Evolutionary conservation across 2,329 filamentous ascomycete species (phyloP), one percentile per base, ranked within the genome.

Genomic region (Xylaria digitata): DNA sequence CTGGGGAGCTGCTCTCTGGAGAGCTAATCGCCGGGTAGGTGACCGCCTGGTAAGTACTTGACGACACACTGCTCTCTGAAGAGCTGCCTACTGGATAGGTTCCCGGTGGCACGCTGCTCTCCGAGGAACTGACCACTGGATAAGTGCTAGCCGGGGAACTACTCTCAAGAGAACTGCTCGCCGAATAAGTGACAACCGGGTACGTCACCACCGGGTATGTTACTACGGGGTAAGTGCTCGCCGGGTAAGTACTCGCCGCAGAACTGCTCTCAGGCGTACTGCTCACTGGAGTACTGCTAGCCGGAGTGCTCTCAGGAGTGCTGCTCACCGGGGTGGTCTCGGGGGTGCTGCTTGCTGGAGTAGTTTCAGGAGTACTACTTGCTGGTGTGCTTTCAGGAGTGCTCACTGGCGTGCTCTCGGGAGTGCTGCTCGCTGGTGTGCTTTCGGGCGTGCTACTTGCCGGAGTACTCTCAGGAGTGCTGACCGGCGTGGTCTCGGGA

Each of bases 81-180:
- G 8, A 50, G 7, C 48, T 52, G 9, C 26, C 13, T 9, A 3
- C 48, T 9, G 48, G 30, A 21, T 15, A 49, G 40, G 49, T 63
- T 55, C 58, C 67, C 40, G 48, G 15, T 2, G 48, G 48, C 30
- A 2, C 32, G 13, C 23, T 50, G 23, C 48, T 50, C 7, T 13
- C 48, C 11, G 42, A 46, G 42, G 21, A 40, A 52, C 54, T 63
- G 66, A 49, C 67, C 42, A 32, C 37, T 40, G 49, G 49, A 19
- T 52, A 52, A 13, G 37, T 64, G 66, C 53, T 69, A 34, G 45
- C 37, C 5, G 49, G 30, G n/a, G 23, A 34, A 23, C 48, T 42
- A 37, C 11, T 21, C 15, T 9, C 49, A 3, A 26, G 15, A n/a
- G 8, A 50, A n/a, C 26, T 52, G 26, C 26, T 34, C 17, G 6